phyloP scores from a whole-genome alignment of 768 basidiomycete genomes.

The Lentinus tigrinus region DNA sequence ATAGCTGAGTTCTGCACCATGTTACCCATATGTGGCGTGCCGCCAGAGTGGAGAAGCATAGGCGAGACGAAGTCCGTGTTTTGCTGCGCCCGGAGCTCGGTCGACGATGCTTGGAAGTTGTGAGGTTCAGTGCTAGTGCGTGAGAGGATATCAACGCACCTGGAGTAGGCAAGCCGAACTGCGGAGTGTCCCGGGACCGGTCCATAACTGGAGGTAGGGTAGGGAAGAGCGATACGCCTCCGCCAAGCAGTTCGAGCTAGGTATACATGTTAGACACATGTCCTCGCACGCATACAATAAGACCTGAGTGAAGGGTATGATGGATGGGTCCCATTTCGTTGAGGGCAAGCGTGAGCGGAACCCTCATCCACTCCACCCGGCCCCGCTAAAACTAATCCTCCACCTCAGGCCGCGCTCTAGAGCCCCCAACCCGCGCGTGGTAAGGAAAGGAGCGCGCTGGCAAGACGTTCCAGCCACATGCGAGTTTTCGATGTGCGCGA shows the following conservation, averaged over 20 bases:
- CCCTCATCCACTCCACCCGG: too few species aligned
- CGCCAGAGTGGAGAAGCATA: conserved; percentile 48
- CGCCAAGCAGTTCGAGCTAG: conserved; percentile 34
- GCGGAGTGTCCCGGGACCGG: conserved; percentile 27
- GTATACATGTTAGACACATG: background rate
- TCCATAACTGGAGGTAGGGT: conserved; percentile 30
- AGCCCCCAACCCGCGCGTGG: too few species aligned
- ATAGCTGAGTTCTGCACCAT: conserved; percentile 18
- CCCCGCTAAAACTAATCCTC: too few species aligned
- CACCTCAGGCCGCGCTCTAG: too few species aligned
- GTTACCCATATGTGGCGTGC: conserved; percentile 22
- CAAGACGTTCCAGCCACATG: too few species aligned
- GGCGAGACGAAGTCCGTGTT: conserved; percentile 61
- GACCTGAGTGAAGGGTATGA: too few species aligned
- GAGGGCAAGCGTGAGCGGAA: too few species aligned
- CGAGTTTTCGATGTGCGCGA: too few species aligned
- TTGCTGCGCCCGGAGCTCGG: conserved; percentile 63
- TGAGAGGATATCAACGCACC: conserved; percentile 40
- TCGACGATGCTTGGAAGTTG: conserved; percentile 49
- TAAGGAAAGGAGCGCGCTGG: too few species aligned
- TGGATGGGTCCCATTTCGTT: too few species aligned
- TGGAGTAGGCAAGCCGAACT: conserved; percentile 65
- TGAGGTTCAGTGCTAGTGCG: conserved; percentile 2
- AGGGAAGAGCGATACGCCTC: conserved; percentile 32
- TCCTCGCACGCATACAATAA: too few species aligned